These are phyloP conservation scores for Penicillium sp. DNA, from an alignment of 2,329 filamentous ascomycete species.

Conservation along the genomic window DNA sequence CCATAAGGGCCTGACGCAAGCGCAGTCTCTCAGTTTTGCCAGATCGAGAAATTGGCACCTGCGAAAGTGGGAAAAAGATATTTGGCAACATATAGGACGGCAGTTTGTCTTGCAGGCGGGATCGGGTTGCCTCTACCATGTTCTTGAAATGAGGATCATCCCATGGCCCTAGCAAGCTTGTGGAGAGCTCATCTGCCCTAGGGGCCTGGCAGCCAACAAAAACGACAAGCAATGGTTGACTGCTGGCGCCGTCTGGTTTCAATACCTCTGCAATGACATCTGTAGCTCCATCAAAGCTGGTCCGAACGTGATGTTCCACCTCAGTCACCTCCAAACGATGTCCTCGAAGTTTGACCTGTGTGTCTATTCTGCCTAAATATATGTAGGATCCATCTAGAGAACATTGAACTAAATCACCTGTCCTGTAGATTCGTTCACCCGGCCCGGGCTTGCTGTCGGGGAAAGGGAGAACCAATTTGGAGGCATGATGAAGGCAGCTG, in stretches of 20 bases:
- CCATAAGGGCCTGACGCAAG: background rate
- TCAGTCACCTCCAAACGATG: conserved; percentile 3
- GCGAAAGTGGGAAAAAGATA: background rate
- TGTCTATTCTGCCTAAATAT: background rate
- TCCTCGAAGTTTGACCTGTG: conserved; percentile 4
- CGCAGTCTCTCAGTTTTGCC: background rate
- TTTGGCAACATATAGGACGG: background rate
- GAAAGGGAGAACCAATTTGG: background rate
- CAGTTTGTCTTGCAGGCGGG: background rate
- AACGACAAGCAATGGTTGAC: background rate
- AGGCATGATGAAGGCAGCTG: background rate
- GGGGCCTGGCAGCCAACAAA: no score
- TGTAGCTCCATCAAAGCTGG: background rate
- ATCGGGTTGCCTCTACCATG: no score
- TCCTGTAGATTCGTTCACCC: background rate
- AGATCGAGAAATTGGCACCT: background rate
- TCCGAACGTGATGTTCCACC: conserved; percentile 1
- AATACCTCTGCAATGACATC: background rate
- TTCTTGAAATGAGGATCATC: no score
- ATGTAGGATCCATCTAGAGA: background rate
- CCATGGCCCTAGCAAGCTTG: no score
- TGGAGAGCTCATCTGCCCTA: no score
- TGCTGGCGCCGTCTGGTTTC: background rate
- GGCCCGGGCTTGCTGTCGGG: no score
- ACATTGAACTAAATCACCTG: background rate